Evolutionary conservation across 345 rosid species (phyloP).

Genomic region (Rhodamnia argentea): DNA sequence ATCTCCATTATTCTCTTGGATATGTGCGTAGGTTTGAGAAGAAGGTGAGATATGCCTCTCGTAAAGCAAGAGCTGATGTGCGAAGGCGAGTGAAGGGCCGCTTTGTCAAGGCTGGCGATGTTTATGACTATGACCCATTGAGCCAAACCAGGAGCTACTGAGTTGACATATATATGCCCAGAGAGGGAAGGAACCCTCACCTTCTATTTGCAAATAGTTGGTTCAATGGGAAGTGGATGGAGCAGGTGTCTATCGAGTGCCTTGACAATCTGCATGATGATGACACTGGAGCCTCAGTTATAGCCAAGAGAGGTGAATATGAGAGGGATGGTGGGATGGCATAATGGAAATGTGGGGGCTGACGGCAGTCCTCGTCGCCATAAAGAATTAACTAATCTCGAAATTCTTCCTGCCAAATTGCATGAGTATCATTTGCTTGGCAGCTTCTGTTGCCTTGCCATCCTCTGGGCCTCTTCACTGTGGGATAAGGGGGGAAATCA

Average conservation of each 20-base stretch:
- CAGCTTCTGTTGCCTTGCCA: not conserved
- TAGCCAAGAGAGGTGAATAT: not conserved
- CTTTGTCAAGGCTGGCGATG: conserved; percentile 94
- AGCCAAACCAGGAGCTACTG: conserved; percentile 77
- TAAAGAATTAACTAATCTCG: not conserved
- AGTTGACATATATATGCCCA: conserved; percentile 6
- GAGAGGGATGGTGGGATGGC: not conserved
- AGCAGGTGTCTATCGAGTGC: not conserved
- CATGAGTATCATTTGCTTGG: not conserved
- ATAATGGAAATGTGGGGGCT: not conserved
- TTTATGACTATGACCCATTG: conserved; percentile 87
- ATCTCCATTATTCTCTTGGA: not conserved
- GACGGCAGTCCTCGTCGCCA: not conserved
- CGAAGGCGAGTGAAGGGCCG: conserved; percentile 94
- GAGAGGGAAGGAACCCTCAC: not conserved
- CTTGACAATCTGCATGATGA: not conserved
- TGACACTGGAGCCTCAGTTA: not conserved
- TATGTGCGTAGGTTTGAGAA: conserved; percentile 61
- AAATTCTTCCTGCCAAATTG: not conserved
- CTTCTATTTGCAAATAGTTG: not conserved
- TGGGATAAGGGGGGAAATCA: not conserved
- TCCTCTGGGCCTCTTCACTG: not conserved
- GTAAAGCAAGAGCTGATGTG: conserved; percentile 98
- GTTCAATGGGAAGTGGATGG: not conserved
- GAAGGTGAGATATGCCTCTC: conserved; percentile 89